Percentiles rank a stretch among this genome's conserved stretches.
Conservation (phyloP, 306 rosid species). For the Inga laurina region DNA sequence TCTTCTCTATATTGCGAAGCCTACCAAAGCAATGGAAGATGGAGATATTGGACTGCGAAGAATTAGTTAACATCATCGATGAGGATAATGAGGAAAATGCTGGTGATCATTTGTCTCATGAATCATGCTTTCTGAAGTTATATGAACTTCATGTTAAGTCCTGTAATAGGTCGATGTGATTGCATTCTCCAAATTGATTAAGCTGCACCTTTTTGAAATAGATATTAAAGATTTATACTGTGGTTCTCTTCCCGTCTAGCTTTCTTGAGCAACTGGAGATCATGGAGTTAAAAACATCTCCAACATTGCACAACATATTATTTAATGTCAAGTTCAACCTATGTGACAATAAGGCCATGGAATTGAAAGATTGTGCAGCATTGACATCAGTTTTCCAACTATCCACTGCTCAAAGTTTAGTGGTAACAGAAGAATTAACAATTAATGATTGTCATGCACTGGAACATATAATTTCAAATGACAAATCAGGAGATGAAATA, state of each 20-base stretch:
- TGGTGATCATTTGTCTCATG: too few relatives aligned
- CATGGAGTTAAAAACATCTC: neutral
- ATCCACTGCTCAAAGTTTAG: constrained; percentile 11
- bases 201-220: neutral
- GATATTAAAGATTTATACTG: neutral
- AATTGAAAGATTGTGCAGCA: neutral
- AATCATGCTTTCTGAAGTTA: too few relatives aligned
- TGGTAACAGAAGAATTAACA: constrained; percentile 1
- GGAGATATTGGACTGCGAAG: too few relatives aligned
- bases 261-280: neutral
- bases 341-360: neutral
- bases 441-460: neutral
- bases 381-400: neutral
- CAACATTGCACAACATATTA: neutral
- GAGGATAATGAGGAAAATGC: too few relatives aligned
- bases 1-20: too few relatives aligned
- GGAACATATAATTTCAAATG: constrained; percentile 8
- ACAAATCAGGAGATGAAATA: neutral
- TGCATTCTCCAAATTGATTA: constrained; percentile 22
- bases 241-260: neutral
- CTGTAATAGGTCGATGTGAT: neutral
- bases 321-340: neutral
- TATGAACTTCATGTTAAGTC: too few relatives aligned
- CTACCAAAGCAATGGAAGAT: too few relatives aligned
- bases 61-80: too few relatives aligned